Evolutionary conservation across 805 yeast species (phyloP), one percentile per base, ranked within the genome.

Genomic region (Candida maesae): DNA sequence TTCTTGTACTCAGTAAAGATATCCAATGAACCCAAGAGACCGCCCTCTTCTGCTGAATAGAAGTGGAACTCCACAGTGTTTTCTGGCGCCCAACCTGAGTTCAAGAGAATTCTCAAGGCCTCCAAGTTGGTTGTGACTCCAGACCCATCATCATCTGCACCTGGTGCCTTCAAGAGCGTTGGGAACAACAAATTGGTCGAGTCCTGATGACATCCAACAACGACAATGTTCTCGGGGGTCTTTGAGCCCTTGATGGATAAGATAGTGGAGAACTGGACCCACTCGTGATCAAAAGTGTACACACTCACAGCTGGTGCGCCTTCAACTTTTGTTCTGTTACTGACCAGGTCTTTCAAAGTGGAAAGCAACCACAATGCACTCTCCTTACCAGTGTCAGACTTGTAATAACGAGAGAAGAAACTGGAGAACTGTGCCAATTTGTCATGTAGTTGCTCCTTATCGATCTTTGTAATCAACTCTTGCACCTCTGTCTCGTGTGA

Each of bases 31-130:
- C 98, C 98, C 39, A 86, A 67, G 41, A 87, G 66, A 0, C 96
- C 97, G 45, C 87, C 89, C 70, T 91, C 98, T 66, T 91, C 98
- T 2, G 95, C 98, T 20, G 95, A 78, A 66, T 88, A 91, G 71
- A 88, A 91, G 64, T 91, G 98, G 67, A 91, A 90, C 60, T 91
- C 95, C 15, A 91, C 63, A 0, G 95, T 78, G 63, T 88, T 86
- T 32, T 73, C 64, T 12, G 90, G 88, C 43, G 64, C 53, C 50
- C 72, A 71, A 0, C 68, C 60, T 26, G 50, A 47, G 26, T 64
- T 67, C 7, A 74, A 61, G 20, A 87, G 64, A 13, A 84, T 63
- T 49, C 93, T 72, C 52, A 89, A 72, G 1, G 89, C 79, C 60
- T 89, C 95, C 40, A 89, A 61, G 24, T 77, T 74, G 3, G 95